phyloP scores from a whole-genome alignment of 768 basidiomycete species.

The Xerocomellus chrysenteron region DNA sequence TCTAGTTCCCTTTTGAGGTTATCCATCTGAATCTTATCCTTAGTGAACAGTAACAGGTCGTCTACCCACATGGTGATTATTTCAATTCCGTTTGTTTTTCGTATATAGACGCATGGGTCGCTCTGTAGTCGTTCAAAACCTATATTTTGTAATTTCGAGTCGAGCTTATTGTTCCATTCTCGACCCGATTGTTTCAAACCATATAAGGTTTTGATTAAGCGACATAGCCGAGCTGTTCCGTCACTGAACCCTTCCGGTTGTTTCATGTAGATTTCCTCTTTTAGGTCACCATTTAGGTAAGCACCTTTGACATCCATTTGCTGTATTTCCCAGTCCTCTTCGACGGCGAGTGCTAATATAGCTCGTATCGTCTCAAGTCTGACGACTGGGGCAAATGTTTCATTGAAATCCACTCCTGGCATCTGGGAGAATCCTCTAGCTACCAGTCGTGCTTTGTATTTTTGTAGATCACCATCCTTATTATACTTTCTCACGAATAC shows the following conservation, averaged over 20 bases:
- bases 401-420: constrained; percentile 35
- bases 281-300: constrained; percentile 30
- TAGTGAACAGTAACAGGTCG: background rate
- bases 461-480: background rate
- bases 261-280: constrained; percentile 36
- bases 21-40: background rate
- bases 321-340: constrained; percentile 26
- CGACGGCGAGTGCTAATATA: constrained; percentile 21
- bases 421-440: constrained; percentile 40
- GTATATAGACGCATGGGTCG: background rate
- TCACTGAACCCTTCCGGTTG: constrained; percentile 28
- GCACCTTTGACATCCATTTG: constrained; percentile 32
- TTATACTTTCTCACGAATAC: constrained; percentile 15
- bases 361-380: constrained; percentile 19
- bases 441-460: constrained; percentile 38
- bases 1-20: background rate
- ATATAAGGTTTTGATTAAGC: constrained; percentile 20
- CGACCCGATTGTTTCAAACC: constrained; percentile 31
- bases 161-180: constrained; percentile 32
- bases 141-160: background rate
- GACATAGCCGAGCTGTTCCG: constrained; percentile 9
- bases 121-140: background rate
- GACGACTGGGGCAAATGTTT: constrained; percentile 34
- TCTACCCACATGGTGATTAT: background rate
- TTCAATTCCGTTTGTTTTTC: background rate